Percentiles rank a stretch among this genome's conserved stretches.
These are phyloP conservation scores for Cucurbita pepo DNA, from an alignment of 306 rosid species.

Conservation along the genomic window DNA sequence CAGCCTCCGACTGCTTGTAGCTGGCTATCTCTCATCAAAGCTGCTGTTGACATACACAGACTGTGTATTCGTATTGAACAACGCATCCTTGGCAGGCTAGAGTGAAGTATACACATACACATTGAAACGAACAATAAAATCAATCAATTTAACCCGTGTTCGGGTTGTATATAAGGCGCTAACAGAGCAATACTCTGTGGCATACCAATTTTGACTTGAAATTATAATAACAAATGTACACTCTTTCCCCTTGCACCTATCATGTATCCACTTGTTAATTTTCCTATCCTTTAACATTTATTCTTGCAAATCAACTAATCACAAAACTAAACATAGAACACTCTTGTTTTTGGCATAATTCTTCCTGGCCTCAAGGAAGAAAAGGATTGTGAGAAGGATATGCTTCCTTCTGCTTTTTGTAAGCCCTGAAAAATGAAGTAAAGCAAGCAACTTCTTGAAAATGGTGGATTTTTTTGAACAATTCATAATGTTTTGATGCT, in stretches of 20 bases:
- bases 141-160: not conserved
- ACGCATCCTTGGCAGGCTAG: not conserved
- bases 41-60: not conserved
- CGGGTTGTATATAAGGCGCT: not conserved
- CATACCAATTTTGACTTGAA: conserved; percentile 4
- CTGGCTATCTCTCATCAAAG: not conserved
- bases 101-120: not conserved
- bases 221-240: not conserved
- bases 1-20: not conserved
- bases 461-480: not conserved
- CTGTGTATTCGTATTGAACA: not conserved
- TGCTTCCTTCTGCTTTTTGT: conserved; percentile 45
- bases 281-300: not conserved
- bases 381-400: conserved; percentile 79
- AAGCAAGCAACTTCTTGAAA: not conserved
- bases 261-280: not conserved
- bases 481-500: not conserved
- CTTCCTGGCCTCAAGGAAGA: not conserved
- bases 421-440: conserved; percentile 34
- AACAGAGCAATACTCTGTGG: conserved; percentile 3
- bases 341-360: not conserved
- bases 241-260: not conserved
- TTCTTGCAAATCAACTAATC: not conserved
- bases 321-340: not conserved
- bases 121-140: not conserved